These are phyloP conservation scores for Trichoderma koningiopsis DNA, from an alignment of 2,329 filamentous ascomycete genomes.

Conservation along the genomic window DNA sequence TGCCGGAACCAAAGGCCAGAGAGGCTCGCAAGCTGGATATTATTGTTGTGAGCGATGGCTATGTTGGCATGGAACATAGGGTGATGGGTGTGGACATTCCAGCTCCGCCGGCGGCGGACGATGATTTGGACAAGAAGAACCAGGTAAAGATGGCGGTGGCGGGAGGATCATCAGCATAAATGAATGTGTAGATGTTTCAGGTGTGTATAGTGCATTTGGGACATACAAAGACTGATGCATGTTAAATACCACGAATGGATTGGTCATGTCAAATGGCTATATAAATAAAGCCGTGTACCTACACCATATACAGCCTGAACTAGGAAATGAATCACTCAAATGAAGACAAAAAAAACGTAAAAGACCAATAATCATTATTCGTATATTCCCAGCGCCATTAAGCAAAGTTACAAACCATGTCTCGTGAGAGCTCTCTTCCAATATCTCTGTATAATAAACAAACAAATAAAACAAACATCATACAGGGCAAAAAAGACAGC, in stretches of 20 bases:
- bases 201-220: not conserved
- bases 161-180: conserved; percentile 4
- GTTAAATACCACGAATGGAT: too few species aligned
- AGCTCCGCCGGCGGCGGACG: conserved; percentile 50
- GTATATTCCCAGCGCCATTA: not conserved
- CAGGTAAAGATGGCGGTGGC: not conserved
- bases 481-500: not conserved
- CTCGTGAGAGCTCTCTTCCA: conserved; percentile 26
- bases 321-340: too few species aligned
- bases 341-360: not conserved
- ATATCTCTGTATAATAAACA: conserved; percentile 18
- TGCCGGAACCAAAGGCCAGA: conserved; percentile 53
- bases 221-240: not conserved
- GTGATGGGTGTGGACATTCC: conserved; percentile 56
- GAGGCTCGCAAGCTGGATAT: conserved; percentile 69
- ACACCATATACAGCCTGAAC: too few species aligned
- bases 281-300: too few species aligned
- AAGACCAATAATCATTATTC: not conserved
- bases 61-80: conserved; percentile 70
- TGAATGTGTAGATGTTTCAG: too few species aligned
- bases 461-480: not conserved
- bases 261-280: too few species aligned
- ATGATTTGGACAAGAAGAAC: conserved; percentile 43
- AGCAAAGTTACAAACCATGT: conserved; percentile 18
- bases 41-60: conserved; percentile 81